Percentiles rank a stretch among this genome's conserved stretches.
Evolutionary conservation across 306 rosid species (phyloP).

Genomic region (Trifolium repens): DNA sequence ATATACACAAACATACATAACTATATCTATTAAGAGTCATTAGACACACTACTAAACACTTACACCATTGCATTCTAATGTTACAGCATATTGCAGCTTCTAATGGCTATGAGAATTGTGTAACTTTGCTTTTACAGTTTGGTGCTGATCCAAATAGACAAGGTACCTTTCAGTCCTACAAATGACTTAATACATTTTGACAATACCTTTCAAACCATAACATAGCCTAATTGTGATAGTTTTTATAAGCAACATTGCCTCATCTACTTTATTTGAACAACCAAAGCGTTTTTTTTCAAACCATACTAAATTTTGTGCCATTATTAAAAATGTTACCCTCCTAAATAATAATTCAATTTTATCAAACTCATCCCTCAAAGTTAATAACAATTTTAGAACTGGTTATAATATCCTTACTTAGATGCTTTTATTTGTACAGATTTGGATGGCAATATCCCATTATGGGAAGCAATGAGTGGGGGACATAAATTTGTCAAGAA

Average conservation of each 20-base stretch:
- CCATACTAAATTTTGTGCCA: background rate
- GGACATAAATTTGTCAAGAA: constrained; percentile 50
- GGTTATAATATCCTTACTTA: background rate
- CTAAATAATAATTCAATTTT: background rate
- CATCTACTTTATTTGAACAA: background rate
- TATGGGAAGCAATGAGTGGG: constrained; percentile 62
- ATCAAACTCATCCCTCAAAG: background rate
- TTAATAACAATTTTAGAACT: background rate
- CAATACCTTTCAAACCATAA: background rate
- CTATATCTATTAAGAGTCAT: background rate
- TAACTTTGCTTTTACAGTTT: constrained; percentile 57
- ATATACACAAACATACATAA: background rate
- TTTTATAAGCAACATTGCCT: background rate
- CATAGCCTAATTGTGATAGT: background rate
- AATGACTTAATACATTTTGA: background rate
- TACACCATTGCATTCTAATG: constrained; percentile 28
- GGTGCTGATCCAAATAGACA: constrained; percentile 65
- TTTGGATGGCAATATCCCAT: constrained; percentile 59
- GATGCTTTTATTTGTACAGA: constrained; percentile 49
- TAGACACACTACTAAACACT: constrained; percentile 5
- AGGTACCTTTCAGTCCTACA: constrained; percentile 49
- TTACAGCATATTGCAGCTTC: constrained; percentile 73
- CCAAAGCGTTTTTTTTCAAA: background rate
- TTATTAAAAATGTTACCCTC: background rate
- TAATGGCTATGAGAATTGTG: constrained; percentile 59